Conservation (phyloP, 345 rosid species). For the Eucalyptus cloeziana region DNA sequence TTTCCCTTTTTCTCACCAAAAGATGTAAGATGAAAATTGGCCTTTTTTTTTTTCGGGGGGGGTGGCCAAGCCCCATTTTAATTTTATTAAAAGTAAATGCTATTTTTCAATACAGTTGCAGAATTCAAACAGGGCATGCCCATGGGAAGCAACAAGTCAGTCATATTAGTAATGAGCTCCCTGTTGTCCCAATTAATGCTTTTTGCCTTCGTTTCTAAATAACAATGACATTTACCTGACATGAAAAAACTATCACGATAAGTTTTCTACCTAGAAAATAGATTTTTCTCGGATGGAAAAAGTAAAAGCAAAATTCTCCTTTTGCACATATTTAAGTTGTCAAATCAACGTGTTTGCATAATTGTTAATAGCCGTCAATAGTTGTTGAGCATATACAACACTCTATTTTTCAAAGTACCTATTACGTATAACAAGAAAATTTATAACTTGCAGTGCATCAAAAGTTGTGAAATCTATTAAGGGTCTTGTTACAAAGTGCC, state of each 20-base stretch:
- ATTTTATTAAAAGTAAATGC: background rate
- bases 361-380: background rate
- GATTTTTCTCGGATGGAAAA: background rate
- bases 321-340: background rate
- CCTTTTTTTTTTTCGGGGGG: background rate
- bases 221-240: background rate
- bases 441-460: background rate
- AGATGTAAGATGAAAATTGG: background rate
- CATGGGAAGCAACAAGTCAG: background rate
- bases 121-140: background rate
- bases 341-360: background rate
- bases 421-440: background rate
- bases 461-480: background rate
- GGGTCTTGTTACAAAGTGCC: background rate
- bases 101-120: background rate
- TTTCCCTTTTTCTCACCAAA: background rate
- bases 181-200: background rate
- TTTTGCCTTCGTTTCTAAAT: background rate
- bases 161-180: background rate
- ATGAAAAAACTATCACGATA: background rate
- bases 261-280: background rate
- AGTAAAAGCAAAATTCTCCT: background rate
- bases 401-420: background rate
- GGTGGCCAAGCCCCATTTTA: background rate
- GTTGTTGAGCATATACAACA: background rate